Base-by-base conservation (phyloP, 78 protist species). In the Dictyostelium citrinum region DNA sequence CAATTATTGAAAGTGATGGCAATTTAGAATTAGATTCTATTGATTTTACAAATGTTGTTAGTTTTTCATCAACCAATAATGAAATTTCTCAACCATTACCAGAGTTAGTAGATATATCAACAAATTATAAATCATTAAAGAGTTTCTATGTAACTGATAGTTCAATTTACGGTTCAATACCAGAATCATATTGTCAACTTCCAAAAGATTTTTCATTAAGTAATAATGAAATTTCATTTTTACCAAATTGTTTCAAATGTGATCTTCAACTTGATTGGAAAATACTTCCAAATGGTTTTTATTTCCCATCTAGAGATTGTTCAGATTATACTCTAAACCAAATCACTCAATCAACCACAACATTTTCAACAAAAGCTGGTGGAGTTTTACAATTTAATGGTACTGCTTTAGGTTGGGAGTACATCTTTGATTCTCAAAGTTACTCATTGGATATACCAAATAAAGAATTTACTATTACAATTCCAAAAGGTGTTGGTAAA, bases 131-230 rank as follows among this genome's bases (percentile, higher is more conserved):
- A 49, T 4, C 10, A 27, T 70, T 70, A 16, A 33, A 70, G 1
- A 70, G 45, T 70, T 70, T 70, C 24, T 12, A 27, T 27, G 33
- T 70, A 33, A 70, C 77, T 31, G 45, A 70, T 70, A 33, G 77
- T 16, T 12, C 27, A 14, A 70, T 33, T 5, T 70, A 70, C 33
- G 77, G 77, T 5, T 16, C 77, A 20, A 31, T 70, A 16, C 77
- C 77, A 70, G 6, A 27, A 24, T 70, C 77, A 70, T 70, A 70
- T 33, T 70, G 77, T 33, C 41, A 70, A 70, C 77, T 70, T 70
- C 77, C 77, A 33, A 24, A 24, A 27, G 43, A 70, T 0, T 70
- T 70, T 70, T 70, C 77, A 70, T 70, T 70, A 70, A 31, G 20
- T 33, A 70, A 70, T 70, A 70, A 70, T 70, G 29, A 70, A 31